A percentile compares a stretch with the other conserved stretches of the same genome.
phyloP scores from a whole-genome alignment of 208 protist genomes.

The Naegleria gruberi region DNA sequence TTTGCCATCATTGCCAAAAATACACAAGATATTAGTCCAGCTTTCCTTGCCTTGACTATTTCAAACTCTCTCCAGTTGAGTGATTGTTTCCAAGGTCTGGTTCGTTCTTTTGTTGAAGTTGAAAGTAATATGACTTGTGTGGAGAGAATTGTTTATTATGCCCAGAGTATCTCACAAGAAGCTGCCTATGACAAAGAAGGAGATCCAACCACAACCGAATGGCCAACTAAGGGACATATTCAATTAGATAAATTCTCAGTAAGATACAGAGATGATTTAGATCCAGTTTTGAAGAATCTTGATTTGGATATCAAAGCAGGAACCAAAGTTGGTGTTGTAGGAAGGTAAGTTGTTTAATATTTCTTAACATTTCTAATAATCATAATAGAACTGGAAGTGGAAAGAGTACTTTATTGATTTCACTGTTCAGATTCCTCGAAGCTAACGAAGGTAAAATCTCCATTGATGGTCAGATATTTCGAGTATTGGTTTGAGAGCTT shows the following conservation, averaged over 20 bases:
- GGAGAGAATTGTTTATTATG: constrained; percentile 30
- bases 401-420: constrained; percentile 42
- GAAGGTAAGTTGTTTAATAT: too few relatives aligned
- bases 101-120: constrained; percentile 37
- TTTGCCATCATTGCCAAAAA: too few relatives aligned
- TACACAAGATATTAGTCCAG: too few relatives aligned
- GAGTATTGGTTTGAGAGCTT: not conserved
- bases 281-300: constrained; percentile 38
- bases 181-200: too few relatives aligned
- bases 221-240: not conserved
- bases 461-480: constrained; percentile 33
- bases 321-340: constrained; percentile 68
- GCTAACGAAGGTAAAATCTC: not conserved
- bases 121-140: constrained; percentile 33
- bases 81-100: not conserved
- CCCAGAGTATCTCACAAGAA: constrained; percentile 3
- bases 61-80: not conserved
- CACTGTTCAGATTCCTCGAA: constrained; percentile 26
- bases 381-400: constrained; percentile 49
- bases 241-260: not conserved
- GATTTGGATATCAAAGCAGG: constrained; percentile 34
- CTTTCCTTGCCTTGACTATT: too few relatives aligned
- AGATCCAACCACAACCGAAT: not conserved
- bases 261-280: constrained; percentile 19
- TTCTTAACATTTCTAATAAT: too few relatives aligned